Conservation (phyloP, 257 asterid genomes). For the Jacaranda copaia region DNA sequence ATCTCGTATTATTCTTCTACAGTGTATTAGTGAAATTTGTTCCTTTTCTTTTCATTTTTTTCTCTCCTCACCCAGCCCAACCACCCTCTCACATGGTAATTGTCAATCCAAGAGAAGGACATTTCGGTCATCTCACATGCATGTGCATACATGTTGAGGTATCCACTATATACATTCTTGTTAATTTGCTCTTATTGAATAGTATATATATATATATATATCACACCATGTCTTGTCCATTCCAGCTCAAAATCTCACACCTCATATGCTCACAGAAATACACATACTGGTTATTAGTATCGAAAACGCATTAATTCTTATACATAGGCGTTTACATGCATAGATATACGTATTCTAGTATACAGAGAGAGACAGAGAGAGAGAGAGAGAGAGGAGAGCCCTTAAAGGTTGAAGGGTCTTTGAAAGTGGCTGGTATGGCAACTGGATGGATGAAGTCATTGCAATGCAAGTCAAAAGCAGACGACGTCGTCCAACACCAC, state of each 20-base stretch:
- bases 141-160: neutral
- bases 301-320: neutral
- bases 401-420: neutral
- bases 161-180: no score
- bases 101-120: conserved; percentile 21
- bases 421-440: conserved; percentile 55
- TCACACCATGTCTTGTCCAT: conserved; percentile 55
- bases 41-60: neutral
- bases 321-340: conserved; percentile 33
- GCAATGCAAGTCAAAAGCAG: conserved; percentile 87
- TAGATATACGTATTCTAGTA: conserved; percentile 5
- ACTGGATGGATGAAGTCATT: conserved; percentile 84
- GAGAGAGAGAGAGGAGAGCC: conserved; percentile 2
- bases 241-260: conserved; percentile 37
- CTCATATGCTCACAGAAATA: neutral
- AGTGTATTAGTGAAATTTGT: conserved; percentile 45
- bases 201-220: neutral
- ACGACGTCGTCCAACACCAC: conserved; percentile 73
- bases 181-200: no score
- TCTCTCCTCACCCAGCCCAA: no score
- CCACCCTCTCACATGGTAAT: neutral
- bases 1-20: conserved; percentile 19
- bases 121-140: conserved; percentile 21
- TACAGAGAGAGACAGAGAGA: conserved; percentile 26
- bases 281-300: conserved; percentile 1